These are phyloP conservation scores for Plasmodium reichenowi DNA, from an alignment of 169 alveolate genomes.

Conservation along the genomic window DNA sequence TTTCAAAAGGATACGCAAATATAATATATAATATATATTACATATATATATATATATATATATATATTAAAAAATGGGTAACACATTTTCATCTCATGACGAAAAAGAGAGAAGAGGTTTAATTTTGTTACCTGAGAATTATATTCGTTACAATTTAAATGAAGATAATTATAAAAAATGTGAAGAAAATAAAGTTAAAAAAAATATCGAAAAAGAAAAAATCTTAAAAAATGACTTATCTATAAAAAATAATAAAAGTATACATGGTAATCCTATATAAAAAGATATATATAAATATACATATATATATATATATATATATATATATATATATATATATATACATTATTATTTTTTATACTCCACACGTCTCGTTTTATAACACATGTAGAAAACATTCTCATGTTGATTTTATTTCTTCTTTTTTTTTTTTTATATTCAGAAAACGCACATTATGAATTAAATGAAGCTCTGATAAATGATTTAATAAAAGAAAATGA, in stretches of 20 bases:
- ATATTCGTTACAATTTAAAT: slow-evolving; percentile 6
- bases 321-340: not conserved
- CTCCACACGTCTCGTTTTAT: not conserved
- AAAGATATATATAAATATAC: not conserved
- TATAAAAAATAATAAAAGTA: not conserved
- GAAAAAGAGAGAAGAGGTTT: slow-evolving; percentile 20
- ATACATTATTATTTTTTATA: not conserved
- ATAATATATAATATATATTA: not conserved
- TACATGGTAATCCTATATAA: not conserved
- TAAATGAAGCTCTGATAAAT: slow-evolving; percentile 11
- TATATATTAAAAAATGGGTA: slow-evolving; percentile 54
- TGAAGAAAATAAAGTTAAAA: not conserved
- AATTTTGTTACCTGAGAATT: slow-evolving; percentile 31
- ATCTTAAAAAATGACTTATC: not conserved
- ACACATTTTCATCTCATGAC: slow-evolving; percentile 16
- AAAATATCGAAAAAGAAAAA: not conserved
- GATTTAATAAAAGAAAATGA: slow-evolving; percentile 52
- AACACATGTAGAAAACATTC: not conserved
- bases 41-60: not conserved
- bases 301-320: not conserved
- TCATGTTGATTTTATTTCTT: not conserved
- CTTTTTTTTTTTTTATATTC: not conserved
- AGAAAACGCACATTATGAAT: slow-evolving; percentile 17
- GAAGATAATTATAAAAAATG: not conserved
- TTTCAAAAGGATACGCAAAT: too few species aligned